These are phyloP conservation scores for Malbranchea zuffiana DNA, from an alignment of 2,329 filamentous ascomycete species.

Conservation along the genomic window DNA sequence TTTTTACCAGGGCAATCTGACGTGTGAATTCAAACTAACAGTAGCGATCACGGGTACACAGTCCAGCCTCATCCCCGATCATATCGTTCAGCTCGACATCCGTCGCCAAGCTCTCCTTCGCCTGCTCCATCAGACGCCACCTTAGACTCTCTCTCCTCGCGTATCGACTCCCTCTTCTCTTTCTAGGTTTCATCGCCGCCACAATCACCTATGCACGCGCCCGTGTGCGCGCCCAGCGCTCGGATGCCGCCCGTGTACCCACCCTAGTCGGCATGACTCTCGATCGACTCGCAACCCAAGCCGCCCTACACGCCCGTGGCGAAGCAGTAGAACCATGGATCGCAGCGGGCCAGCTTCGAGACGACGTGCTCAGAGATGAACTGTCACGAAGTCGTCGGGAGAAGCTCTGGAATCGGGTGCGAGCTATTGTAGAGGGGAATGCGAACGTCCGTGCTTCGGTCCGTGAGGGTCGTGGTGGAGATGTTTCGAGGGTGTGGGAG, in stretches of 20 bases:
- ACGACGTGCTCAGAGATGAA: constrained; percentile 76
- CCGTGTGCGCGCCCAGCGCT: constrained; percentile 51
- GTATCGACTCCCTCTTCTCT: constrained; percentile 41
- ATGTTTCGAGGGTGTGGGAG: constrained; percentile 55
- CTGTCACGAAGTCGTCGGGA: constrained; percentile 67
- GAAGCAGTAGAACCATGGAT: constrained; percentile 65
- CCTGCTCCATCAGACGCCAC: constrained; percentile 44
- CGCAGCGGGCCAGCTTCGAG: constrained; percentile 76
- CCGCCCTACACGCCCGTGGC: constrained; percentile 60
- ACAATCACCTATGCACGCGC: constrained; percentile 53
- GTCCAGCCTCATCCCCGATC: constrained; percentile 50
- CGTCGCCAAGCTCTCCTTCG: constrained; percentile 82
- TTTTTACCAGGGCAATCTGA: constrained; percentile 14
- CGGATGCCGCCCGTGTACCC: constrained; percentile 63
- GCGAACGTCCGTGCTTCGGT: constrained; percentile 76
- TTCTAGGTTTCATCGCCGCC: constrained; percentile 37
- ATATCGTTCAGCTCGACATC: constrained; percentile 69
- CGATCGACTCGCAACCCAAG: constrained; percentile 70
- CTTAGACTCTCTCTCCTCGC: constrained; percentile 39
- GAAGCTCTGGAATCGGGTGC: constrained; percentile 72
- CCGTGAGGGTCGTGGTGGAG: constrained; percentile 47
- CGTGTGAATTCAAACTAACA: constrained; percentile 58
- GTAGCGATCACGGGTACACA: constrained; percentile 61
- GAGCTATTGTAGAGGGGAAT: constrained; percentile 80
- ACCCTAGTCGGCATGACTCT: constrained; percentile 74